Conservation (phyloP, 1,284 basidiomycete genomes). For the Phellopilus nigrolimitatus region DNA sequence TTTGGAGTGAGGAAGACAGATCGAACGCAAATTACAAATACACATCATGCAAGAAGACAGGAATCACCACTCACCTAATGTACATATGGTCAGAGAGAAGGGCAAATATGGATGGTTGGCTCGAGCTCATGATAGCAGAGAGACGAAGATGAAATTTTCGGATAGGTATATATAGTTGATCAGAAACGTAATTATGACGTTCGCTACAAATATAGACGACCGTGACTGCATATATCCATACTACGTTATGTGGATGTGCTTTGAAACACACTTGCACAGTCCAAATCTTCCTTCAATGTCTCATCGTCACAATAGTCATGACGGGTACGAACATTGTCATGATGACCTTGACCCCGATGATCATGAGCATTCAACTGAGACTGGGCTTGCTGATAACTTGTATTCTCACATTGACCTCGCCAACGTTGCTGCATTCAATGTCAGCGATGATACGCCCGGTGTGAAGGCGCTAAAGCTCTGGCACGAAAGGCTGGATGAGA, state of each 20-base stretch:
- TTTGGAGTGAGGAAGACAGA: constrained; percentile 14
- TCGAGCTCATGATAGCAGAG: too few relatives aligned
- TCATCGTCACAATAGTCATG: constrained; percentile 29
- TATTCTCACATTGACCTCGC: constrained; percentile 63
- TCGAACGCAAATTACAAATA: constrained; percentile 20
- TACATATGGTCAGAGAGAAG: background rate
- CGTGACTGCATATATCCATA: too few relatives aligned
- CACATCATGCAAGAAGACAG: constrained; percentile 9
- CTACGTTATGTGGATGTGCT: too few relatives aligned
- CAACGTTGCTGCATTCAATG: constrained; percentile 71
- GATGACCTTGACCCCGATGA: constrained; percentile 49
- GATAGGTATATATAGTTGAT: too few relatives aligned
- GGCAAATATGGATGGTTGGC: too few relatives aligned
- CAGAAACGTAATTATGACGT: too few relatives aligned
- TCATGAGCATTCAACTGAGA: constrained; percentile 34
- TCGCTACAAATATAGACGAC: too few relatives aligned
- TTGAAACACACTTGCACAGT: too few relatives aligned
- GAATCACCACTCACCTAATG: constrained; percentile 3
- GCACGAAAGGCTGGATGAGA: constrained; percentile 62
- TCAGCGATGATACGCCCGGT: constrained; percentile 37
- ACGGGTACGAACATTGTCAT: constrained; percentile 49
- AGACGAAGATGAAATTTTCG: too few relatives aligned
- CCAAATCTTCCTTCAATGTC: background rate
- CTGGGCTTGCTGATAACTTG: constrained; percentile 65
- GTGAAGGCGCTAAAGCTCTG: constrained; percentile 63